Percentiles rank a stretch among this genome's conserved stretches.
phyloP scores from a whole-genome alignment of 345 rosid genomes.

The Excoecaria agallocha region DNA sequence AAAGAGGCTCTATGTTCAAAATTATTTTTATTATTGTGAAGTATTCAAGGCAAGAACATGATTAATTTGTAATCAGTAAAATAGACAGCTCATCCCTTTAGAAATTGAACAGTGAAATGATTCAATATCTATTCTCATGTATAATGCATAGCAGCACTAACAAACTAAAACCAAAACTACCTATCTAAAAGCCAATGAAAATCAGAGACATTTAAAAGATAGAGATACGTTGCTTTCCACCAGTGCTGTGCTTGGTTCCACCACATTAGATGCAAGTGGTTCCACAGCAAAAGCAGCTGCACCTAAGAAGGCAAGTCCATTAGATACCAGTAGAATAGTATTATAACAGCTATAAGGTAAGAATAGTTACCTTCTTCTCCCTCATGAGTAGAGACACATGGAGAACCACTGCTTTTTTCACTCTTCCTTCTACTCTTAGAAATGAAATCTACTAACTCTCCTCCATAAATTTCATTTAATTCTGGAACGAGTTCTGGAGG shows the following conservation, averaged over 20 bases:
- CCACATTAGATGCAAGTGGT: slow-evolving; percentile 28
- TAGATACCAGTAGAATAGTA: slow-evolving; percentile 11
- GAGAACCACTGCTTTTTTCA: slow-evolving; percentile 24
- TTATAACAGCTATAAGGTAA: background rate
- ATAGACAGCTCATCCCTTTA: background rate
- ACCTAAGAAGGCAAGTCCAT: slow-evolving; percentile 21
- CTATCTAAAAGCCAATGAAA: background rate
- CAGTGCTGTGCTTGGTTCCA: slow-evolving; percentile 14
- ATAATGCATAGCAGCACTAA: background rate
- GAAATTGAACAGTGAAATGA: background rate
- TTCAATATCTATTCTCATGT: background rate
- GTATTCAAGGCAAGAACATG: background rate
- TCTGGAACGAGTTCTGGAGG: slow-evolving; percentile 78
- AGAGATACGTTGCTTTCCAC: slow-evolving; percentile 43
- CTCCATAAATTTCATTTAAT: slow-evolving; percentile 75
- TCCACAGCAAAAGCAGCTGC: slow-evolving; percentile 19
- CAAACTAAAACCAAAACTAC: slow-evolving; percentile 1
- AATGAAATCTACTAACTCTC: slow-evolving; percentile 58
- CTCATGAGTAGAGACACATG: slow-evolving; percentile 22
- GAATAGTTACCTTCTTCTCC: slow-evolving; percentile 36
- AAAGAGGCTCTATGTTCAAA: background rate
- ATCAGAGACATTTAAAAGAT: background rate
- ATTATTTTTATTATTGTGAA: background rate
- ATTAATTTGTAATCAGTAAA: background rate
- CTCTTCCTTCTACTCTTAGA: slow-evolving; percentile 46